Base-by-base conservation (phyloP, 352 stramenopile species). In the Phytophthora rubi region DNA sequence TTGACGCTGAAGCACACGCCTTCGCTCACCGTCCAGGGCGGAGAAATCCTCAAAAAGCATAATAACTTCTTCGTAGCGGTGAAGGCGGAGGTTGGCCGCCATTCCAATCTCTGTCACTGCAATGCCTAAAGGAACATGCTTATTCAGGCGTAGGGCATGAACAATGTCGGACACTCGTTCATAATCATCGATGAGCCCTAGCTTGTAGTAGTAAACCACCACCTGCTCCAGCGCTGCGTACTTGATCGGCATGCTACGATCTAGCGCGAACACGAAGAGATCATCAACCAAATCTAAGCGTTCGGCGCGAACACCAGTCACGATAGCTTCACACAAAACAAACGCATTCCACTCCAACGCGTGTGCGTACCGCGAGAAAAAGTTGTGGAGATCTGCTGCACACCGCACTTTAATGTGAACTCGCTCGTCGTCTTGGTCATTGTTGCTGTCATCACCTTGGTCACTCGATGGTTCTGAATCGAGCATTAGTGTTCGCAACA, bases 31-130 rank as follows among this genome's bases (percentile, higher is more conserved):
- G 32, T 94, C 85, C 6, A 79, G 70, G 16, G 76, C 65, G 5
- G 81, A 76, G 57, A 94, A 94, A 68, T 92, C 86, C 65, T 94
- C 86, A 57, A 94, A 92, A 3, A 94, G 63, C 23, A 91, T 71
- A 12, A 86, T 69, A 7, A 87, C 85, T 72, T 92, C 86, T 30
- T 89, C 66, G 37, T 83, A 83, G 3, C 84, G 77, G 23, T 75
- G 71, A 30, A 94, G 73, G 3, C 81, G 83, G 2, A 82, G 59
- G 53, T 92, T 94, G 23, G 84, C 81, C 45, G 80, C 62, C 82
- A 94, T 94, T 35, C 83, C 86, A 48, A 94, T 85, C 62, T 94
- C 86, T 15, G 80, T 92, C 35, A 94, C 67, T 42, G 83, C 71
- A 21, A 94, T 89, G 10, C 86, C 86, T 1, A 94, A 66, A 47